Base-by-base conservation (phyloP, 176 grass and related monocot genomes). In the Pharus latifolius region DNA sequence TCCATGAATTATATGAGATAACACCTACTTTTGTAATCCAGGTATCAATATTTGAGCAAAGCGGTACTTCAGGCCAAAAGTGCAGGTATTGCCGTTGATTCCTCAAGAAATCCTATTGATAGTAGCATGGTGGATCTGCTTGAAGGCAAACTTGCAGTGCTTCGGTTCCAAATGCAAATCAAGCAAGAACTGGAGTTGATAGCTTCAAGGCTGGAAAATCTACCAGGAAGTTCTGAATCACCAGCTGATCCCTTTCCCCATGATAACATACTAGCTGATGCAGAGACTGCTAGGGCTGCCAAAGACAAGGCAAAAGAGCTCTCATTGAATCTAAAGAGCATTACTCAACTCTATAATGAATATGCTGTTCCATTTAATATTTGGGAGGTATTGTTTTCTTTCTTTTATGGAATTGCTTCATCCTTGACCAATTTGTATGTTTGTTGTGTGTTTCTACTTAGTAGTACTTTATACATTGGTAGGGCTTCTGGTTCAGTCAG, bases 121-220 rank as follows among this genome's bases (percentile, higher is more conserved):
- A 91, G 88, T 69, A 88, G 84, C 40, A 93, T 84, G 60, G 65
- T 98, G 41, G 86, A 88, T 81, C 86, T 98, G 80, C 89, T 98
- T 73, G 94, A 98, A 84, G 89, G 84, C 64, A 98, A 98, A 73
- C 89, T 93, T 80, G 77, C 84, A 43, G 84, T 98, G 28, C 78
- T 98, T 75, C 89, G 79, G 30, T 92, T 98, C 70, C 94, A 98
- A 83, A 98, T 98, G 74, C 84, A 84, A 90, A 91, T 98, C 50
- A 93, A 88, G 80, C 78, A 93, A 44, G 84, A 90, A 22, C 59
- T 98, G 34, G 89, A 93, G 72, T 87, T 56, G 50, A 63, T 98
- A 63, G 75, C 75, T 38, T 83, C 78, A 22, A 68, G 61, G 13
- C 45, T 67, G 49, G 80, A 78, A 76, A 69, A 50, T 74, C 20